Percentiles rank a stretch among this genome's conserved stretches.
phyloP scores from a whole-genome alignment of 2,329 filamentous ascomycete species.

The Monosporascus cannonballus region DNA sequence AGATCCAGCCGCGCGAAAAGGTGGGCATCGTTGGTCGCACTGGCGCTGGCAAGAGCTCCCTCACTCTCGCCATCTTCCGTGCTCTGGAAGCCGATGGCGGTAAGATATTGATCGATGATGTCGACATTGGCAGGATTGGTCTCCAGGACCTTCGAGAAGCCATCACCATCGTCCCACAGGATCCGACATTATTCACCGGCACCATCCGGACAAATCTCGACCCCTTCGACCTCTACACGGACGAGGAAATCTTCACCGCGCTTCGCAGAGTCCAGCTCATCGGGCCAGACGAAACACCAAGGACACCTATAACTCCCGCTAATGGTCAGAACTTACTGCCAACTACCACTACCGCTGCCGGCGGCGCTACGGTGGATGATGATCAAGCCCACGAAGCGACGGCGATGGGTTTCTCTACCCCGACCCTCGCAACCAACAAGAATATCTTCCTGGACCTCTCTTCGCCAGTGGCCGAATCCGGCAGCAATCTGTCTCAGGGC shows the following conservation, averaged over 20 bases:
- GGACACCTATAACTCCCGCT: constrained; percentile 11
- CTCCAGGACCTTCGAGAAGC: constrained; percentile 88
- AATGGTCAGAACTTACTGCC: constrained; percentile 8
- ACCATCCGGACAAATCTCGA: constrained; percentile 91
- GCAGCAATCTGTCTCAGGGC: constrained; percentile 90
- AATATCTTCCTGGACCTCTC: constrained; percentile 88
- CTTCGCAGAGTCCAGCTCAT: constrained; percentile 87
- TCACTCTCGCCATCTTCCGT: constrained; percentile 88
- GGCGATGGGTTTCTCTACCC: constrained; percentile 15
- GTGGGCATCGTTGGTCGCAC: constrained; percentile 95
- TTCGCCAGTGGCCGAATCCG: constrained; percentile 80
- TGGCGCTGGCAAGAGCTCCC: constrained; percentile 91
- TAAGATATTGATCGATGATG: constrained; percentile 80
- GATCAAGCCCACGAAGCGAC: constrained; percentile 2
- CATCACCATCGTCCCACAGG: constrained; percentile 96
- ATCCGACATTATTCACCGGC: constrained; percentile 89
- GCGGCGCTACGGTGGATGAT: neutral
- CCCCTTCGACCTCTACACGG: constrained; percentile 81
- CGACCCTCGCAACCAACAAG: constrained; percentile 65
- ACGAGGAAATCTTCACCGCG: constrained; percentile 83
- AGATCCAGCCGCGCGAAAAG: constrained; percentile 80
- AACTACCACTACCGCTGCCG: constrained; percentile 1
- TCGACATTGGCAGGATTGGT: constrained; percentile 87
- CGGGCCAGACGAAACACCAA: constrained; percentile 43
- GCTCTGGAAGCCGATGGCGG: constrained; percentile 87